Evolutionary conservation across 768 basidiomycete species (phyloP).

Genomic region (Strobilomyces confusus): DNA sequence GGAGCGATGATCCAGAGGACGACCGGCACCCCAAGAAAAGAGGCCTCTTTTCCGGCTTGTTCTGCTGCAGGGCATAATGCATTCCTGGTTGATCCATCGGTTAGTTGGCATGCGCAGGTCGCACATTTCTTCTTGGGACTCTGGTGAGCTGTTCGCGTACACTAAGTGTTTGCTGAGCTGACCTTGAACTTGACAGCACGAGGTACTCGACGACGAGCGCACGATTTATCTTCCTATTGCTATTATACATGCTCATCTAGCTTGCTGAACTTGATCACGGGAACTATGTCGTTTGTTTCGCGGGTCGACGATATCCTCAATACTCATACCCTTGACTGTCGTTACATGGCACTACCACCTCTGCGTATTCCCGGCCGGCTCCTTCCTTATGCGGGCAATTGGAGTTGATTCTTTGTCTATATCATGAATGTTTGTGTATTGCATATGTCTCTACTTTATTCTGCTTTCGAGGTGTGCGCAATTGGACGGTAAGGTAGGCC

Average conservation of each 20-base stretch:
- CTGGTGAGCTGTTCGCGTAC: slow-evolving; percentile 16
- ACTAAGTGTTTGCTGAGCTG: background rate
- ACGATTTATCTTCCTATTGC: slow-evolving; percentile 31
- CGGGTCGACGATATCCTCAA: slow-evolving; percentile 30
- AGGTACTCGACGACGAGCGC: slow-evolving; percentile 30
- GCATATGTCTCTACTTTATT: slow-evolving; percentile 29
- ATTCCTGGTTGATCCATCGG: slow-evolving; percentile 23
- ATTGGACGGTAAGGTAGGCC: slow-evolving; percentile 9
- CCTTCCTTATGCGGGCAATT: slow-evolving; percentile 7
- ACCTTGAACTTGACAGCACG: slow-evolving; percentile 15
- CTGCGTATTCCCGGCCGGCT: slow-evolving; percentile 11
- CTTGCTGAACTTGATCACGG: slow-evolving; percentile 28
- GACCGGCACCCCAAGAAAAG: slow-evolving; percentile 61
- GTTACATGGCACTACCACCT: slow-evolving; percentile 19
- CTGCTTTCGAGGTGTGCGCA: slow-evolving; percentile 18
- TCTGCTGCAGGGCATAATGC: slow-evolving; percentile 66
- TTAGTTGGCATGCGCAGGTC: slow-evolving; percentile 28
- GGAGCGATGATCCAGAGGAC: slow-evolving; percentile 57
- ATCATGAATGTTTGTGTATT: slow-evolving; percentile 28
- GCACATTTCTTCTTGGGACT: slow-evolving; percentile 24
- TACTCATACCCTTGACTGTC: slow-evolving; percentile 30
- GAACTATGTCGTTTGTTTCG: slow-evolving; percentile 26
- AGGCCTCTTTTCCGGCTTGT: slow-evolving; percentile 56
- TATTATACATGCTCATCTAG: slow-evolving; percentile 32
- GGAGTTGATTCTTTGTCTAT: slow-evolving; percentile 26